These are phyloP conservation scores for Termitomyces sp. DNA, from an alignment of 768 basidiomycete species.

Conservation along the genomic window DNA sequence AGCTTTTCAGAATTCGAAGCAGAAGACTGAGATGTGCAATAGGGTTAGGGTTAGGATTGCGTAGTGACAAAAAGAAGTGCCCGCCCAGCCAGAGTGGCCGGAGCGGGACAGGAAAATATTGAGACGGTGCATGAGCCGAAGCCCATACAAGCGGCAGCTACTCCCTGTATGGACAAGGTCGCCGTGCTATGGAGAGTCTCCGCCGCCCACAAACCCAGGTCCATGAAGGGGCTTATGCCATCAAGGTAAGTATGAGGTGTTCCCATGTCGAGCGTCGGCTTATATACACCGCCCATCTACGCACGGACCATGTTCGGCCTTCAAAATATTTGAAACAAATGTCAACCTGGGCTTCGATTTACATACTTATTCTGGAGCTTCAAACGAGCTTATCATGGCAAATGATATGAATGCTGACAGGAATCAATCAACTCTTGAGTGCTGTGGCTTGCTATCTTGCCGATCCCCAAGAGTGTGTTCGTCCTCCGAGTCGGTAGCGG, in stretches of 20 bases:
- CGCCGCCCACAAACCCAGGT: slow-evolving; percentile 51
- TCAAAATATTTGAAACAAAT: neutral
- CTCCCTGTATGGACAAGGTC: slow-evolving; percentile 65
- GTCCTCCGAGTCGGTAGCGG: neutral
- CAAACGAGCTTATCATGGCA: neutral
- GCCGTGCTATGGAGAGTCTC: slow-evolving; percentile 64
- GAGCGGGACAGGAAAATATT: slow-evolving; percentile 61
- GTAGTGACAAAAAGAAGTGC: slow-evolving; percentile 27
- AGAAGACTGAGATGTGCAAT: neutral
- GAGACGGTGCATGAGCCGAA: slow-evolving; percentile 59
- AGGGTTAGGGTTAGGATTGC: slow-evolving; percentile 44
- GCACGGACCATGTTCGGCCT: slow-evolving; percentile 33
- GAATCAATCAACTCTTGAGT: neutral
- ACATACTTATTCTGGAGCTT: neutral
- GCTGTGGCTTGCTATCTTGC: neutral
- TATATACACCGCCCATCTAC: slow-evolving; percentile 26
- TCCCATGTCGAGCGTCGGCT: neutral
- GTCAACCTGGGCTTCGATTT: neutral
- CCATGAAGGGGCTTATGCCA: slow-evolving; percentile 53
- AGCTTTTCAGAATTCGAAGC: too few species aligned
- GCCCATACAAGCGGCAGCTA: slow-evolving; percentile 47
- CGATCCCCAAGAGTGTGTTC: neutral
- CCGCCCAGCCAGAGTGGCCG: slow-evolving; percentile 44
- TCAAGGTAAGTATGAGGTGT: slow-evolving; percentile 59
- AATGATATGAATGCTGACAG: neutral